Evolutionary conservation across 192 early-diverging fungal species (phyloP).

Genomic region (Coemansia sp.): DNA sequence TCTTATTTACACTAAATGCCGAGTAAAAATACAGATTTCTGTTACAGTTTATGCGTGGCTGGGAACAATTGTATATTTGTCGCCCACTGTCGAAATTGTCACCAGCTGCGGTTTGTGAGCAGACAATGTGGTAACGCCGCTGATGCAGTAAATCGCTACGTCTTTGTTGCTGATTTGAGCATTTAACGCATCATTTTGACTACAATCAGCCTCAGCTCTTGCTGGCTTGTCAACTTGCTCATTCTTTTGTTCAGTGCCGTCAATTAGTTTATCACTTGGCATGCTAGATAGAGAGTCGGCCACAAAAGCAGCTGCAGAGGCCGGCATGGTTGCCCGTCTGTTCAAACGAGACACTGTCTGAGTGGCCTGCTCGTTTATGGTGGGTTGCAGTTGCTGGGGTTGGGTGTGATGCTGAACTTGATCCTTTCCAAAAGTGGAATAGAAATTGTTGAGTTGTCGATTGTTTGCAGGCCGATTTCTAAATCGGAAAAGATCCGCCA

Average conservation of each 20-base stretch:
- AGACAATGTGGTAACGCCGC: background rate
- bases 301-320: too few relatives aligned
- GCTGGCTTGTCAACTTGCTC: too few relatives aligned
- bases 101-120: conserved; percentile 36
- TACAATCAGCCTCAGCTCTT: too few relatives aligned
- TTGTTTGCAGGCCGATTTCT: conserved; percentile 8
- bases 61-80: conserved; percentile 17
- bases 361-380: too few relatives aligned
- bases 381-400: conserved; percentile 4
- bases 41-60: background rate
- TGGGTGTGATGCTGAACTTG: conserved; percentile 4
- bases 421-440: conserved; percentile 12
- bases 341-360: too few relatives aligned
- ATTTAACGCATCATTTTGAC: too few relatives aligned
- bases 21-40: background rate
- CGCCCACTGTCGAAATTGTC: conserved; percentile 11
- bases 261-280: too few relatives aligned
- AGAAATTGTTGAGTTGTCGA: conserved; percentile 1
- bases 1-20: conserved; percentile 1
- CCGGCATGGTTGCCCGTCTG: too few relatives aligned
- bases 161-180: background rate
- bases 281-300: too few relatives aligned
- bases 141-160: conserved; percentile 1
- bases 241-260: too few relatives aligned
- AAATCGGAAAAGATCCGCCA: conserved; percentile 21